Evolutionary conservation across 495 filamentous ascomycete species (phyloP), one percentile per base, ranked within the genome.

Genomic region (Penicillium cosmopolitanum): DNA sequence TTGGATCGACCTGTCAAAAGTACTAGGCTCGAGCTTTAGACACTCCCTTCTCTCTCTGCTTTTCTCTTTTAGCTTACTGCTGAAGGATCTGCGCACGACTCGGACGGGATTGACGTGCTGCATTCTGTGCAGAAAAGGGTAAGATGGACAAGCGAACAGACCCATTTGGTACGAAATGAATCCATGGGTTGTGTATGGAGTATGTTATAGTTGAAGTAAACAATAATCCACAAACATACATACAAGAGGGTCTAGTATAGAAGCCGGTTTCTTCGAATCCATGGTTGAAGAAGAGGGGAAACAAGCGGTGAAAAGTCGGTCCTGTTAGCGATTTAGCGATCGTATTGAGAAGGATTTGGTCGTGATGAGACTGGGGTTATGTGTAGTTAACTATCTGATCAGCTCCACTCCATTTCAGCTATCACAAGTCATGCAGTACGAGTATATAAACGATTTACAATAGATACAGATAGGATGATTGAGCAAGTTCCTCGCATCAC

Each of bases 331-430:
- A 36, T 50, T 19, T 8, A 44, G n/a, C 15, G 15, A 19, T 16
- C n/a, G 42, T 44, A 12, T 38, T n/a, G 8, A 9, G 42, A 16
- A 19, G 42, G n/a, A 16, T 44, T 16, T 16, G 21, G n/a, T 44
- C 8, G 68, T 63, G 63, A 63, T 70, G 68, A 64, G 68, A 60
- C n/a, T 51, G 36, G 38, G 51, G 61, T 60, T 50, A 52, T 12
- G 35, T 56, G 64, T 16, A 23, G 23, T 23, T 23, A 34, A 51
- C 64, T 68, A 69, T 71, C 66, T 66, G 66, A 69, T 66, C 48
- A 53, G 47, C 38, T 53, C 35, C 44, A 46, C 51, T 38, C 2
- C 38, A 19, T 25, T 36, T 12, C 23, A 31, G 34, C 36, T 12
- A 40, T 40, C 36, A n/a, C 36, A n/a, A 40, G 12, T n/a, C 7